A percentile compares a stretch with the other conserved stretches of the same genome.
These are phyloP conservation scores for Coemansia sp. DNA, from an alignment of 192 early-diverging fungal species.

Conservation along the genomic window DNA sequence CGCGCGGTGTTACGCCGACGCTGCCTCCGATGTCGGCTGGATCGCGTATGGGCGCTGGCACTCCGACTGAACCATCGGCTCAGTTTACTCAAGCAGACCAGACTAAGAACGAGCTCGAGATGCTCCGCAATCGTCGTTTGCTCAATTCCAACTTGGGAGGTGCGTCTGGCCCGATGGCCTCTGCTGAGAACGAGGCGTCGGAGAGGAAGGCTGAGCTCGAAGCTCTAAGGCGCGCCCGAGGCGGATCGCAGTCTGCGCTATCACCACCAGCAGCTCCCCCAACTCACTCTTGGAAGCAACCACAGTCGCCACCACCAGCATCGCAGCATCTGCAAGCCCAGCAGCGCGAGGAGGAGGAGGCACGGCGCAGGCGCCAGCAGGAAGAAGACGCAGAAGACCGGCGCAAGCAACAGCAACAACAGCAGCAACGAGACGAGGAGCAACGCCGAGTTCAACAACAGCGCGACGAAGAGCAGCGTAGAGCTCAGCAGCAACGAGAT, in stretches of 20 bases:
- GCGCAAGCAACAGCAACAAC: constrained; percentile 7
- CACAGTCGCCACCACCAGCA: background rate
- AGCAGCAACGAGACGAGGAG: constrained; percentile 49
- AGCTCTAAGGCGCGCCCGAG: constrained; percentile 35
- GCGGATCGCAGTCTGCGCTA: constrained; percentile 33
- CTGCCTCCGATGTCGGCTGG: constrained; percentile 11
- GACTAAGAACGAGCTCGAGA: constrained; percentile 55
- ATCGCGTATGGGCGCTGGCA: constrained; percentile 26
- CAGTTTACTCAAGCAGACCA: constrained; percentile 52
- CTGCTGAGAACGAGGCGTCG: background rate
- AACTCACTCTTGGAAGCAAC: constrained; percentile 31
- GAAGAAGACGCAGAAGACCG: constrained; percentile 27
- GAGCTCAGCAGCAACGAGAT: constrained; percentile 30
- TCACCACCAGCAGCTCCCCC: constrained; percentile 32
- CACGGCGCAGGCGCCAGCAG: constrained; percentile 26
- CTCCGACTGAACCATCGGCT: constrained; percentile 42
- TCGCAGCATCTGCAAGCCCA: constrained; percentile 27
- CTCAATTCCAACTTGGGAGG: constrained; percentile 41
- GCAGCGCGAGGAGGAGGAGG: constrained; percentile 26
- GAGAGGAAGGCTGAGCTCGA: constrained; percentile 56
- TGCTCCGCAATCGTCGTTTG: constrained; percentile 54
- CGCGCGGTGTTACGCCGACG: constrained; percentile 25
- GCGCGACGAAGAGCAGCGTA: constrained; percentile 46
- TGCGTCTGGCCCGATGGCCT: constrained; percentile 15
- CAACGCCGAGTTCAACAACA: constrained; percentile 26